Evolutionary conservation across 2,329 filamentous ascomycete species (phyloP), one percentile per base, ranked within the genome.

Genomic region (Penicillium griseofulvum): DNA sequence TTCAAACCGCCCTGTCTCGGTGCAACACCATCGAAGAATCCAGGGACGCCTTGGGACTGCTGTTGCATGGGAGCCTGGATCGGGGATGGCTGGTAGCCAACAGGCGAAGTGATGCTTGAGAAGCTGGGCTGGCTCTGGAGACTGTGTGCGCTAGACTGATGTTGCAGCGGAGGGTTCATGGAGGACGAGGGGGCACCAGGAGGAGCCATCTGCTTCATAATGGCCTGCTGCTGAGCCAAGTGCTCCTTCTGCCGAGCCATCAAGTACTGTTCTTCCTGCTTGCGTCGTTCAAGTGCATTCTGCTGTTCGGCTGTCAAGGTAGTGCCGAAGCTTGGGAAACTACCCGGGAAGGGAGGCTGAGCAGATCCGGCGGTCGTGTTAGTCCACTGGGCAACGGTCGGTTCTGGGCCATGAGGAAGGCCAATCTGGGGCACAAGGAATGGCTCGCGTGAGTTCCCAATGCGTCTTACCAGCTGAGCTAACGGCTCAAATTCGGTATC

Each of bases 361-460:
- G 90, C 87, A 43, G 85, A 83, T 19, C 85, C 84, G 70, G 56
- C 78, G 73, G 74, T 71, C 59, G 80, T 74, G 44, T 79, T 75
- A 22, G 70, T 67, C 87, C 84, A 68, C 74, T 79, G 56, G 70
- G 76, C 59, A 67, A 75, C 78, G 43, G 74, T 76, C 29, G 80
- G 75, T 17, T 90, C 84, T 7, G 88, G 86, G 0, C 93, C 94
- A 72, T 99, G 93, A 48, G 91, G 87, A 50, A 97, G 91, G 19
- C 93, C 93, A 65, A 97, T 97, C 73, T 99, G 93, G 29, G 94
- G 94, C 28, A 99, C 95, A 43, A 99, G 81, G 80, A 99, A 99
- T 0, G 94, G 94, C 75, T 99, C 94, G 28, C 95, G 85, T 7
- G 94, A 97, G 75, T 99, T 99, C 2, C 94, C 94, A 65, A 99